These are phyloP conservation scores for Vigna unguiculata DNA, from an alignment of 306 rosid genomes.

Conservation along the genomic window DNA sequence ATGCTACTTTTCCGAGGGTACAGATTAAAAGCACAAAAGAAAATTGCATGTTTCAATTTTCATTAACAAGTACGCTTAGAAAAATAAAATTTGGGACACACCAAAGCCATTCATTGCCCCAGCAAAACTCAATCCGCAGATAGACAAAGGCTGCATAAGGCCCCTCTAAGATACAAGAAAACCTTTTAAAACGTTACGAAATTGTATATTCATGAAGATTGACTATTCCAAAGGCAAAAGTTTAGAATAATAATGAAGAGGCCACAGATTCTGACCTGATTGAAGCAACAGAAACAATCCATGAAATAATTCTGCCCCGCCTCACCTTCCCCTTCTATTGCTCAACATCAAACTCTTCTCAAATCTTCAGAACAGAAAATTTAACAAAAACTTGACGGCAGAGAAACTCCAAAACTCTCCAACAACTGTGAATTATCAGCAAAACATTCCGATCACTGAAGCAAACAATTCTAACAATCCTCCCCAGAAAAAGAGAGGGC, in stretches of 20 bases:
- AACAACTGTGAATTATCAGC: slow-evolving; percentile 42
- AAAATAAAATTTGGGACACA: slow-evolving; percentile 32
- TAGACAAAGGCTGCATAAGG: background rate
- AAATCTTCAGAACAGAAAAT: slow-evolving; percentile 40
- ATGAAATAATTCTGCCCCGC: slow-evolving; percentile 59
- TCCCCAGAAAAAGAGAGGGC: slow-evolving; percentile 4
- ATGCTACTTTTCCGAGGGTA: slow-evolving; percentile 32
- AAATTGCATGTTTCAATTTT: slow-evolving; percentile 33
- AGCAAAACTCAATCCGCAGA: slow-evolving; percentile 19
- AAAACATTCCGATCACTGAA: slow-evolving; percentile 50
- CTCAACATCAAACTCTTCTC: slow-evolving; percentile 64
- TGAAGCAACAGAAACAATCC: slow-evolving; percentile 88
- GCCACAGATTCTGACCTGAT: slow-evolving; percentile 63
- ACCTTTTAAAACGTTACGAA: background rate
- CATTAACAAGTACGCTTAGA: slow-evolving; percentile 28
- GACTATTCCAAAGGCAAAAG: slow-evolving; percentile 18
- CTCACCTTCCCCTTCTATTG: slow-evolving; percentile 54
- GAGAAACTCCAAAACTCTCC: slow-evolving; percentile 30
- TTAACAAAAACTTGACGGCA: slow-evolving; percentile 36
- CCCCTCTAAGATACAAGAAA: slow-evolving; percentile 12
- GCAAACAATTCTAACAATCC: slow-evolving; percentile 37
- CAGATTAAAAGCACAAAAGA: slow-evolving; percentile 1
- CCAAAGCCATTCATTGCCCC: slow-evolving; percentile 28
- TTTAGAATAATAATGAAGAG: background rate
- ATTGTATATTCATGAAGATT: slow-evolving; percentile 25